A percentile compares a stretch with the other conserved stretches of the same genome.
phyloP scores from a whole-genome alignment of 2,329 filamentous ascomycete species.

The Eurotiales sp. region DNA sequence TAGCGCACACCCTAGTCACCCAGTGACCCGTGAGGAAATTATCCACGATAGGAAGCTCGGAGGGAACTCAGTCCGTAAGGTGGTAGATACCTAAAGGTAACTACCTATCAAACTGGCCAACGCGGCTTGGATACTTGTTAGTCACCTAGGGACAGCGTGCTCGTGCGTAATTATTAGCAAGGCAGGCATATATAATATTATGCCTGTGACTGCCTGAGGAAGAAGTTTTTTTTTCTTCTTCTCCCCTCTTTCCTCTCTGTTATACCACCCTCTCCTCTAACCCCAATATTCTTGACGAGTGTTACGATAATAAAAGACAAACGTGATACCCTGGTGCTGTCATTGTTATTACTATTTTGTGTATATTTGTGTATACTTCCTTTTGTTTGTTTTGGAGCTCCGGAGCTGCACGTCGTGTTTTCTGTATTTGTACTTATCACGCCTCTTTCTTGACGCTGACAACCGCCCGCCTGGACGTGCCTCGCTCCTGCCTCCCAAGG shows the following conservation, averaged over 20 bases:
- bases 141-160: too few species aligned
- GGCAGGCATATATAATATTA: slow-evolving; percentile 6
- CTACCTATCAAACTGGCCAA: too few species aligned
- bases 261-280: not conserved
- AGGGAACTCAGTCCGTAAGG: too few species aligned
- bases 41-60: too few species aligned
- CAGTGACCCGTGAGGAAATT: too few species aligned
- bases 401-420: not conserved
- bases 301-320: slow-evolving; percentile 10
- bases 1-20: too few species aligned
- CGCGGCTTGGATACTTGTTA: too few species aligned
- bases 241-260: not conserved
- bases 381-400: not conserved
- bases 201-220: slow-evolving; percentile 14
- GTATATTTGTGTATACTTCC: not conserved
- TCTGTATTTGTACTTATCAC: slow-evolving; percentile 5
- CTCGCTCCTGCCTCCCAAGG: not conserved
- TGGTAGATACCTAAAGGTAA: too few species aligned
- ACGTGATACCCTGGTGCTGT: slow-evolving; percentile 8
- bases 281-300: slow-evolving; percentile 2
- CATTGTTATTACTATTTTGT: slow-evolving; percentile 8
- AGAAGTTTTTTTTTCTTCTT: slow-evolving; percentile 4
- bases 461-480: not conserved
- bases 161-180: too few species aligned
- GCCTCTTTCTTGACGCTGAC: slow-evolving; percentile 2